Evolutionary conservation across 306 rosid species (phyloP).

Genomic region (Vachellia pachyceras): DNA sequence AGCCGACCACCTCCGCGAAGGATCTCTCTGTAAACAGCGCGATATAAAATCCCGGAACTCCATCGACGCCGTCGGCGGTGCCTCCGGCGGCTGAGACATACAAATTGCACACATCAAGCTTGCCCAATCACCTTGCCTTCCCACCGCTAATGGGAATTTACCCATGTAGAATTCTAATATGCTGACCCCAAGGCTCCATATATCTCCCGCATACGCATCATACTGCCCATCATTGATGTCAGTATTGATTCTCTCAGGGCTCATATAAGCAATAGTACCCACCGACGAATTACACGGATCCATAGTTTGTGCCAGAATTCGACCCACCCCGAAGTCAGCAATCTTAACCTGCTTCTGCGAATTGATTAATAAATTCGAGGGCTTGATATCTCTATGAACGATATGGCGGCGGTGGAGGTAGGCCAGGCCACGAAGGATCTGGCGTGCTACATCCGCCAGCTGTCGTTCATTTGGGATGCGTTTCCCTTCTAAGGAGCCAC

Average conservation of each 20-base stretch:
- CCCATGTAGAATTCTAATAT: constrained; percentile 88
- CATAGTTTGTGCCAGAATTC: constrained; percentile 68
- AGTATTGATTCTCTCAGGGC: constrained; percentile 74
- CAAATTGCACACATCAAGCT: constrained; percentile 94
- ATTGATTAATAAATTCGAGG: constrained; percentile 70
- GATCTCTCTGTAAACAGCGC: constrained; percentile 83
- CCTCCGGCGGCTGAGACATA: constrained; percentile 95
- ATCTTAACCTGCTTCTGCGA: constrained; percentile 62
- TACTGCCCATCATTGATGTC: constrained; percentile 59
- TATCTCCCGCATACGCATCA: constrained; percentile 52
- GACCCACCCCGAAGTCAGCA: constrained; percentile 71
- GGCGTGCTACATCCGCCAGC: constrained; percentile 59
- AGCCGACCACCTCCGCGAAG: constrained; percentile 70
- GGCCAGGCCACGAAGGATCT: constrained; percentile 64
- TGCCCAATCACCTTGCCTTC: constrained; percentile 88
- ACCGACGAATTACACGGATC: constrained; percentile 74
- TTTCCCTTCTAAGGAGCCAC: constrained; percentile 63
- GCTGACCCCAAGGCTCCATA: constrained; percentile 58
- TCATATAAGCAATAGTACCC: constrained; percentile 69
- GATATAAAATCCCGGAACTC: constrained; percentile 74
- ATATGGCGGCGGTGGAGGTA: constrained; percentile 69
- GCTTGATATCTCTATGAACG: constrained; percentile 76
- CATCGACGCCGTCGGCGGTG: constrained; percentile 67
- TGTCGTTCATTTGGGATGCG: constrained; percentile 48
- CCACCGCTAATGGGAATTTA: constrained; percentile 78